Evolutionary conservation across 2,329 filamentous ascomycete genomes (phyloP), one percentile per base, ranked within the genome.

Genomic region (Epichloe sylvatica): DNA sequence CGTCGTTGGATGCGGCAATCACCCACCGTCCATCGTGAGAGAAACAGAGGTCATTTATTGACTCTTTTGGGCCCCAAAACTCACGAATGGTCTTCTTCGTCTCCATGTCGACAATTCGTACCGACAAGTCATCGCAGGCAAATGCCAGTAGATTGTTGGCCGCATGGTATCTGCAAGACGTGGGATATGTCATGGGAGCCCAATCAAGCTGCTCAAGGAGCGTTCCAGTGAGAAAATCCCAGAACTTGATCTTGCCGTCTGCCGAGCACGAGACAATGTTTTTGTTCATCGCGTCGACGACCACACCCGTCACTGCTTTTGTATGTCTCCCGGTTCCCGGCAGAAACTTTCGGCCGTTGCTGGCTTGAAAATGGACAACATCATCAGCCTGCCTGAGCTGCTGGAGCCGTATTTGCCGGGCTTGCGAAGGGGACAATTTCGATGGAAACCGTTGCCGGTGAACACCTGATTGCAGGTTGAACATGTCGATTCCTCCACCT

Each of bases 171-270:
- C 83, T 81, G 57, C 91, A 81, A 15, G 78, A 81, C 0, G 80
- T 86, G 47, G 94, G 82, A 43, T 81, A 77, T 4, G 82, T 81
- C 76, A 86, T 86, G 5, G 66, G 65, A 42, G 83, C 79, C 84
- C 89, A 94, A 63, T 90, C 81, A 47, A 97, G 80, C 60, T 96
- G 82, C 54, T 91, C 78, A 11, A 86, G 62, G 3, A 97, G 74
- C 42, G 80, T 77, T 7, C 91, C 92, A 0, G 85, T 87, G n/a
- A 81, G 67, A 55, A 98, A 94, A 56, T 94, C 86, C 94, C 94
- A 98, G 63, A 98, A 97, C 70, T 96, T 97, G 59, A 97, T 76
- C 65, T 84, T 94, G 34, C 92, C 92, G 64, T 98, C 92, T 13
- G 89, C 69, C 2, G 87, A 84, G 62, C 89, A 94, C 53, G 89